phyloP scores from a whole-genome alignment of 768 basidiomycete genomes.

The Cyathus striatus region DNA sequence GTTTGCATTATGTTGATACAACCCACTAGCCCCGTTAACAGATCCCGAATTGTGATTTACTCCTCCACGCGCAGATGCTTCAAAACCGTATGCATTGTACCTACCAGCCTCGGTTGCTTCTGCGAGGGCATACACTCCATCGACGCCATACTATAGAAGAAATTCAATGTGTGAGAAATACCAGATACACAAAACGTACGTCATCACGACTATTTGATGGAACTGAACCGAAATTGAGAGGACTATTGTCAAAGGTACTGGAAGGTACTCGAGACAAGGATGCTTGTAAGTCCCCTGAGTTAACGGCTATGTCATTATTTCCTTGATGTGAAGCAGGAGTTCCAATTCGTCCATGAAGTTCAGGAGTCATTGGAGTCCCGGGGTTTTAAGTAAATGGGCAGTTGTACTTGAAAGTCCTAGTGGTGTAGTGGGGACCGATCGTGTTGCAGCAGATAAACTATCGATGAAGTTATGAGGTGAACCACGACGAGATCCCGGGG shows the following conservation, averaged over 20 bases:
- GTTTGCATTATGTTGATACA: slow-evolving; percentile 73
- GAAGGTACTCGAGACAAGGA: slow-evolving; percentile 67
- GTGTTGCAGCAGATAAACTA: slow-evolving; percentile 52
- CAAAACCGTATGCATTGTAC: slow-evolving; percentile 57
- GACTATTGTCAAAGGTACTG: slow-evolving; percentile 50
- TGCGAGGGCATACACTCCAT: slow-evolving; percentile 48
- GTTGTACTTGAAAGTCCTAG: slow-evolving; percentile 49
- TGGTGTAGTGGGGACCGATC: slow-evolving; percentile 84
- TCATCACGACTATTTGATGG: slow-evolving; percentile 49
- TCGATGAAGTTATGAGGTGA: slow-evolving; percentile 70
- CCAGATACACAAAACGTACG: slow-evolving; percentile 32
- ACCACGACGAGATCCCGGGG: slow-evolving; percentile 62
- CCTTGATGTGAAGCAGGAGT: slow-evolving; percentile 41
- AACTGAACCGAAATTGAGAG: slow-evolving; percentile 50
- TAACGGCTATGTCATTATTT: slow-evolving; percentile 41
- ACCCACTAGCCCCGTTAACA: too few relatives aligned
- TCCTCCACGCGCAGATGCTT: slow-evolving; percentile 35
- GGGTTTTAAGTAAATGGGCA: slow-evolving; percentile 55
- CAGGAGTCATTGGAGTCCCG: slow-evolving; percentile 62
- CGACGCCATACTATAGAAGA: slow-evolving; percentile 49
- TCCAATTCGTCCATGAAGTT: slow-evolving; percentile 60
- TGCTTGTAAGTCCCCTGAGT: slow-evolving; percentile 56
- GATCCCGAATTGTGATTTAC: slow-evolving; percentile 22
- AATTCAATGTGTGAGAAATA: too few relatives aligned
- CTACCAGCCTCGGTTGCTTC: slow-evolving; percentile 45